Evolutionary conservation across 2,329 filamentous ascomycete species (phyloP).

Genomic region (Cercospora zeae-maydis): DNA sequence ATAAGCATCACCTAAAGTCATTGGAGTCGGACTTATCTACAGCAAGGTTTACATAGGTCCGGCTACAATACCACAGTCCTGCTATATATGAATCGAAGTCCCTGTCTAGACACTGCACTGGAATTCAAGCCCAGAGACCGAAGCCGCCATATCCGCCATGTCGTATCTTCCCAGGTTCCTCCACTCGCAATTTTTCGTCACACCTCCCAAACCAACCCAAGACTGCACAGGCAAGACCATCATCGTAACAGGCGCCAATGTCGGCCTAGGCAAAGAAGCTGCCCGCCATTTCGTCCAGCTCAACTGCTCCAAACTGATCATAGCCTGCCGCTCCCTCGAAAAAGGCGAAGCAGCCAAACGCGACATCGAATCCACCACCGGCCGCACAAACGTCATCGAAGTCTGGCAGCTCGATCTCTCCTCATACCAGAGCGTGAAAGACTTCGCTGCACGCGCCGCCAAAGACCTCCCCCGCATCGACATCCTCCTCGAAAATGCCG

Average conservation of each 20-base stretch:
- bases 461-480: conserved; percentile 36
- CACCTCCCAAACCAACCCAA: conserved; percentile 34
- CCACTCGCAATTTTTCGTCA: conserved; percentile 42
- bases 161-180: conserved; percentile 35
- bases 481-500: conserved; percentile 40
- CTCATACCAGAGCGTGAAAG: conserved; percentile 39
- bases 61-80: background rate
- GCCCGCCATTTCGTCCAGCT: conserved; percentile 43
- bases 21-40: background rate
- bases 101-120: background rate
- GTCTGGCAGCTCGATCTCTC: conserved; percentile 48
- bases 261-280: conserved; percentile 48
- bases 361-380: conserved; percentile 39
- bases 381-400: conserved; percentile 37
- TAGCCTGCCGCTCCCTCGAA: conserved; percentile 43
- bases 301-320: conserved; percentile 43
- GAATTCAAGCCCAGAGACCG: background rate
- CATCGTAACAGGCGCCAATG: conserved; percentile 50
- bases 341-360: conserved; percentile 46
- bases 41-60: background rate
- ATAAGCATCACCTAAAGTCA: background rate
- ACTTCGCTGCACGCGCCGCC: conserved; percentile 34
- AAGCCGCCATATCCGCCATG: conserved; percentile 7
- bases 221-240: conserved; percentile 34
- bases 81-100: background rate